Conservation (phyloP, 306 rosid species). For the Acacia melanoxylon region DNA sequence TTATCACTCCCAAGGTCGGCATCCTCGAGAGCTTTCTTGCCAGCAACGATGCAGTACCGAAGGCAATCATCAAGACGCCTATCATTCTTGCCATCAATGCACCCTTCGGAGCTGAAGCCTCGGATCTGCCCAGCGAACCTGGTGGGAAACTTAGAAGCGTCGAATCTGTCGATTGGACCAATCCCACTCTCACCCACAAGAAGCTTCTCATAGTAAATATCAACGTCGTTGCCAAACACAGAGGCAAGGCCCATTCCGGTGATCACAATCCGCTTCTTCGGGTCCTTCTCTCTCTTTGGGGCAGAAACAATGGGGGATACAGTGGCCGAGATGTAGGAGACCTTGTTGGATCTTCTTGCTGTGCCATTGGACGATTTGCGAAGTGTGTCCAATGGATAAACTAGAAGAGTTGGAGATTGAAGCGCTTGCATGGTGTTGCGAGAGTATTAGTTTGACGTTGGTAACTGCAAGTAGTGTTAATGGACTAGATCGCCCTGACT, state of each 20-base stretch:
- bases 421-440: conserved; percentile 57
- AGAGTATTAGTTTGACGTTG: neutral
- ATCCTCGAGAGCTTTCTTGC: conserved; percentile 82
- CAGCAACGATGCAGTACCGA: conserved; percentile 91
- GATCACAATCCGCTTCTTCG: conserved; percentile 91
- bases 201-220: conserved; percentile 75
- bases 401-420: conserved; percentile 54
- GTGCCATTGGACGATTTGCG: conserved; percentile 37
- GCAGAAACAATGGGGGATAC: conserved; percentile 48
- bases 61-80: conserved; percentile 87
- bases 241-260: conserved; percentile 92
- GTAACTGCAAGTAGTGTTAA: no score
- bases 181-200: conserved; percentile 91
- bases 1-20: conserved; percentile 60
- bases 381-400: conserved; percentile 58
- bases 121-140: conserved; percentile 96
- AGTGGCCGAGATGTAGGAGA: conserved; percentile 57
- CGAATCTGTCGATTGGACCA: conserved; percentile 71
- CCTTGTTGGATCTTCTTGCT: conserved; percentile 13
- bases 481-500: conserved; percentile 48
- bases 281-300: conserved; percentile 83
- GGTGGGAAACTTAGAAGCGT: conserved; percentile 93
- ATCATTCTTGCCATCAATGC: conserved; percentile 94
- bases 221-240: conserved; percentile 84
- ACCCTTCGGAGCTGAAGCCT: conserved; percentile 73